These are phyloP conservation scores for Suzukiozyma palmioleophila DNA, from an alignment of 1,139 yeast species.

Conservation along the genomic window DNA sequence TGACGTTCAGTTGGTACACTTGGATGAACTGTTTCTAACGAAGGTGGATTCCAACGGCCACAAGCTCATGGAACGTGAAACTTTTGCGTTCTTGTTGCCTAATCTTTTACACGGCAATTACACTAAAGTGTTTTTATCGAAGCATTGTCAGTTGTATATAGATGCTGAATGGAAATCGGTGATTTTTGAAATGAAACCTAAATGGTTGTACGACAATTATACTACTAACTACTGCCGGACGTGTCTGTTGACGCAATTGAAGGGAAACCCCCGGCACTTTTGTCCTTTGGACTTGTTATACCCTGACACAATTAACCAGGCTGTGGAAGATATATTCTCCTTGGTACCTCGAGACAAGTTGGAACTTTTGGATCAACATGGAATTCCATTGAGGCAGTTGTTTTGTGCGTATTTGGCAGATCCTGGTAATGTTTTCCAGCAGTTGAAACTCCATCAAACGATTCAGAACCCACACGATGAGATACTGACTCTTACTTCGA, in stretches of 20 bases:
- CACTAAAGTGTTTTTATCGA: conserved; percentile 23
- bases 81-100: conserved; percentile 39
- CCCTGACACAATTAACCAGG: conserved; percentile 28
- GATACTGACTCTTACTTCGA: conserved; percentile 30
- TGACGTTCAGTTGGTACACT: conserved; percentile 35
- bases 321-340: conserved; percentile 30
- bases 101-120: conserved; percentile 36
- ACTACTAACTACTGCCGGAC: conserved; percentile 40
- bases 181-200: conserved; percentile 43
- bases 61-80: conserved; percentile 31
- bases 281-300: conserved; percentile 42
- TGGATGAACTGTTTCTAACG: conserved; percentile 31
- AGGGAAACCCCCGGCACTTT: conserved; percentile 33
- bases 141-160: conserved; percentile 33
- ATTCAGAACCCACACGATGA: conserved; percentile 32
- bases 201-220: conserved; percentile 43
- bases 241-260: conserved; percentile 38
- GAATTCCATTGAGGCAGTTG: conserved; percentile 28
- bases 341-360: conserved; percentile 22
- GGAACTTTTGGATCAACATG: conserved; percentile 15
- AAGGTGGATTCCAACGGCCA: conserved; percentile 26
- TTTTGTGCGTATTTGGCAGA: conserved; percentile 25
- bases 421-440: conserved; percentile 35
- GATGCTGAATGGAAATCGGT: conserved; percentile 21
- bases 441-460: conserved; percentile 33